Base-by-base conservation (phyloP, 1,284 basidiomycete species). In the Rhodotorula sp. region DNA sequence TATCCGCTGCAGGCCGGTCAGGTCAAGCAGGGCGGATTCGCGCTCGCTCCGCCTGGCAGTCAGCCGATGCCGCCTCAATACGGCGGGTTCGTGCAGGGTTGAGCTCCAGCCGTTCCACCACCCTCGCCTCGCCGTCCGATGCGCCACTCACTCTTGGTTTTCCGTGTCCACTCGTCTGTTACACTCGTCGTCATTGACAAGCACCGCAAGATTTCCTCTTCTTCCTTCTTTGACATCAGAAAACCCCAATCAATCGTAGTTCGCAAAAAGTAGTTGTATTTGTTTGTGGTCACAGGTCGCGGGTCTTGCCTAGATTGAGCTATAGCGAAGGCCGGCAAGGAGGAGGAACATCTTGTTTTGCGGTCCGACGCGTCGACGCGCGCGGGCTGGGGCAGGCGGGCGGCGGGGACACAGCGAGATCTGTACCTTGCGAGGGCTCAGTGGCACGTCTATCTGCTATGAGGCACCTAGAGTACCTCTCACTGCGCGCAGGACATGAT, bases 11-110 rank as follows among this genome's bases (percentile, higher is more conserved):
- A 62, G 61, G 29, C 54, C 14, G 55, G 46, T 4, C 29, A 29
- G 49, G 48, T 29, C 54, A 17, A 24, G 33, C 44, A 48, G 56
- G 33, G 42, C 44, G 42, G 57, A 18, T 20, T 20, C 55, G 37
- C 48, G 48, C 48, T n/a, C 48, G 18, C 37, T 33, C 55, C 55
- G 30, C 30, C 55, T 10, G 55, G 55, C 30, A 26, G 22, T 44
- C 45, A 60, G 44, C 60, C 51, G 61, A 2, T 45, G 29, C 30
- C 49, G n/a, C 49, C 57, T 22, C 55, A 67, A 55, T 66, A 60
- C 53, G 66, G 66, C 12, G 66, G 66, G 24, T 67, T 60, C 26
- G 60, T 61, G 15, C 60, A 62, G 18, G 60, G 60, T 6, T 60
- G 42, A 46, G 26, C 30, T 33, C 42, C 7, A 8, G 8, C n/a